Evolutionary conservation across 2,329 filamentous ascomycete genomes (phyloP), one percentile per base, ranked within the genome.

Genomic region (Aspergillus brasiliensis): DNA sequence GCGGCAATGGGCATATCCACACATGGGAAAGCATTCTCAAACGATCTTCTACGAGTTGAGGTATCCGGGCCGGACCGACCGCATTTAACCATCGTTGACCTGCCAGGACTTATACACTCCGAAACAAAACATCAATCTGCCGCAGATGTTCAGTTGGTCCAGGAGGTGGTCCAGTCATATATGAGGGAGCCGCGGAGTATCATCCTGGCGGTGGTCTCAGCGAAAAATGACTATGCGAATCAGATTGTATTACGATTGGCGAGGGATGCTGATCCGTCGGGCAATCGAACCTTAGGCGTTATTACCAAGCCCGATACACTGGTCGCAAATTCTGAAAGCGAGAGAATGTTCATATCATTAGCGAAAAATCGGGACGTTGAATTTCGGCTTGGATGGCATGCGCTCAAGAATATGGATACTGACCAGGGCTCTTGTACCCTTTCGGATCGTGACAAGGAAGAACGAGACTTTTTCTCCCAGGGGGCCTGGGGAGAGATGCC

Each of bases 51-150:
- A 6, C 81, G 85, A 0, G 80, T 88, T 0, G 85, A 88, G 65
- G 82, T 87, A 67, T 80, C 78, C 10, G 85, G 86, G 0, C 84
- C 85, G 0, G 81, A 85, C 10, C 82, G 84, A 76, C 84, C 84
- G 1, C 78, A 88, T 15, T 72, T 88, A 44, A 88, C 84, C 0
- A 78, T 88, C 1, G 84, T 88, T 8, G 86, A 88, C 70, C 76
- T 88, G 38, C 86, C 86, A 0, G 85, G 86, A 2, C 75, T 88
- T 1, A 82, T 87, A 28, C 79, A 81, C 38, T 82, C 84, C 4
- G 80, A 82, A 64, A 85, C 82, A 62, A 78, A 81, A 28, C 79
- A 83, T 57, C 84, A 87, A 69, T 83, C 82, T 0, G 76, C 80
- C 42, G 76, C 79, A 13, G 84, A 87, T 60, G 83, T 85, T 58